Evolutionary conservation across 345 rosid genomes (phyloP).

Genomic region (Syzygium jambos): DNA sequence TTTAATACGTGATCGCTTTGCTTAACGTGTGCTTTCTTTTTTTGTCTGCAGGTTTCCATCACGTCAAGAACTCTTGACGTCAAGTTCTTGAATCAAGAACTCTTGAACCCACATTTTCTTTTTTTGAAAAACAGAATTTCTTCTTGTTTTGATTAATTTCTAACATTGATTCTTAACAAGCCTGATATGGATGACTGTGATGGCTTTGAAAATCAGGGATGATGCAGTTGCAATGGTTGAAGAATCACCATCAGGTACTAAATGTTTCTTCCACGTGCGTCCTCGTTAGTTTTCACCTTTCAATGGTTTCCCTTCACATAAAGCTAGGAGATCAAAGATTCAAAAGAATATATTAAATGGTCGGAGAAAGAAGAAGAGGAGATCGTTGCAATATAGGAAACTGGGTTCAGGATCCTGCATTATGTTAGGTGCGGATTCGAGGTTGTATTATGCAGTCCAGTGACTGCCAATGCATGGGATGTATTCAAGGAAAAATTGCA

Average conservation of each 20-base stretch:
- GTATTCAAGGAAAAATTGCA: no score
- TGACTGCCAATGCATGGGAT: no score
- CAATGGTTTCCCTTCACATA: neutral
- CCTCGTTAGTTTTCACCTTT: neutral
- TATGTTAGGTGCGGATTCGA: neutral
- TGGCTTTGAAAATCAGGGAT: constrained; percentile 47
- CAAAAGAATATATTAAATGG: neutral
- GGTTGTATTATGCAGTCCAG: no score
- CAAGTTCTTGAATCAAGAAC: no score
- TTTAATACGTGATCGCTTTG: no score
- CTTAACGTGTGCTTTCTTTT: no score
- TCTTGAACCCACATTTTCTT: no score
- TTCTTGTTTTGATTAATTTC: no score
- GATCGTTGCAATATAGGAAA: neutral
- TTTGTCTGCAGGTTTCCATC: no score
- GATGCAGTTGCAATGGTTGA: constrained; percentile 86
- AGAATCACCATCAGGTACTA: constrained; percentile 62
- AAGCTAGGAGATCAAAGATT: neutral
- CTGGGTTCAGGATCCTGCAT: neutral
- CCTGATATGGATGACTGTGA: constrained; percentile 84
- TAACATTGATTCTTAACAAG: constrained; percentile 33
- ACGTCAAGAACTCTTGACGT: no score
- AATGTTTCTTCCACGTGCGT: neutral
- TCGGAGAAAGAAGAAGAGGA: neutral
- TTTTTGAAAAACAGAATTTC: no score